A percentile compares a stretch with the other conserved stretches of the same genome.
phyloP scores from a whole-genome alignment of 495 filamentous ascomycete species.

The Astrocystis sublimbata region DNA sequence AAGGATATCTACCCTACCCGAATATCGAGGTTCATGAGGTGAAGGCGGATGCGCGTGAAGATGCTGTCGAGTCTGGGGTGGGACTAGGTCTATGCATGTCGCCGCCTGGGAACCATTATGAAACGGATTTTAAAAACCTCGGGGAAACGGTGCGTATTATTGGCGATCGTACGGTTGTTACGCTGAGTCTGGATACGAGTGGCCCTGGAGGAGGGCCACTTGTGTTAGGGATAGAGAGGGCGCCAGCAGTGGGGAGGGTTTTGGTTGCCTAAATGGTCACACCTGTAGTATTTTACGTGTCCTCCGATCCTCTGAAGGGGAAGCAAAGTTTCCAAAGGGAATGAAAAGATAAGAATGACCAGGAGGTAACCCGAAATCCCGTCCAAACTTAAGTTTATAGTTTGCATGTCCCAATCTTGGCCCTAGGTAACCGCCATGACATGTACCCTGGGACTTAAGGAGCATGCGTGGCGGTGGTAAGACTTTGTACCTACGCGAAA shows the following conservation, averaged over 20 bases:
- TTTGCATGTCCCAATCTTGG: too few species aligned
- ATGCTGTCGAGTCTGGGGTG: neutral
- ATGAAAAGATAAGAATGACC: too few species aligned
- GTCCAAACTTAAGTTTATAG: too few species aligned
- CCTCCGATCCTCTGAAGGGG: too few species aligned
- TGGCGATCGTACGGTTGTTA: constrained; percentile 70
- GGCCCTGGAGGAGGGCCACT: constrained; percentile 63
- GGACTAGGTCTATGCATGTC: too few species aligned
- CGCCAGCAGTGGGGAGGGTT: constrained; percentile 41
- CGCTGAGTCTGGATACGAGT: constrained; percentile 68
- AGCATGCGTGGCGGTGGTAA: too few species aligned
- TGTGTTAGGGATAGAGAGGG: constrained; percentile 57
- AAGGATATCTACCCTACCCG: constrained; percentile 76
- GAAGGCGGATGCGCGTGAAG: constrained; percentile 29
- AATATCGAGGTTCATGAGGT: constrained; percentile 71
- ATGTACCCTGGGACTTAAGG: too few species aligned
- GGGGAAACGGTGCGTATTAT: constrained; percentile 77
- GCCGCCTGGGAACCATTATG: constrained; percentile 51
- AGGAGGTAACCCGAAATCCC: too few species aligned
- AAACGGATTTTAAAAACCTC: constrained; percentile 77
- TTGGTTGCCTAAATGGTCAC: neutral
- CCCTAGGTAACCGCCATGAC: too few species aligned
- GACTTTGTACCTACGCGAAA: too few species aligned
- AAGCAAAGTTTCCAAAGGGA: too few species aligned
- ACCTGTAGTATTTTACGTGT: too few species aligned